Conservation (phyloP, 2,329 filamentous ascomycete genomes). For the Fusarium nisikadoi region DNA sequence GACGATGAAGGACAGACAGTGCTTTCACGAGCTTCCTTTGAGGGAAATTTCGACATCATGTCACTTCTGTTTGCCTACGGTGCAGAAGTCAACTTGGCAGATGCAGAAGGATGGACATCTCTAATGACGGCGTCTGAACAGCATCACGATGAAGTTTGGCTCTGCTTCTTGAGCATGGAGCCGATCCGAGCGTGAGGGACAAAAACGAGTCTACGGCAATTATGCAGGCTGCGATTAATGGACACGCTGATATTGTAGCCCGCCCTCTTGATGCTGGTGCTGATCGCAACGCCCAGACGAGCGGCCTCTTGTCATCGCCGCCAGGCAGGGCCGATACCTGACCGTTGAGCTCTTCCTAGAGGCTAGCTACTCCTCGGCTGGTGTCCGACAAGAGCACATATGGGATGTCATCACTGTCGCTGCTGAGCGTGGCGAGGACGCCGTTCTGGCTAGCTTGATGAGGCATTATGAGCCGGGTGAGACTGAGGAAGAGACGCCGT, state of each 20-base stretch:
- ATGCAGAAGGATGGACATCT: neutral
- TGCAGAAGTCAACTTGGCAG: no score
- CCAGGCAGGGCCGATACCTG: fast-evolving
- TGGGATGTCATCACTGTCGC: neutral
- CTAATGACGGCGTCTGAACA: neutral
- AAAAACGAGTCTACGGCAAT: neutral
- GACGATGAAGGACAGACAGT: no score
- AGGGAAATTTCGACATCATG: no score
- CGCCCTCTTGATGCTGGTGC: neutral
- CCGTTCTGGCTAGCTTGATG: neutral
- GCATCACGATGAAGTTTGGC: neutral
- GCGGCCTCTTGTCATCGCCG: neutral
- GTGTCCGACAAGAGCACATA: neutral
- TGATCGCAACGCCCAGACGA: neutral
- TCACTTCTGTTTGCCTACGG: no score
- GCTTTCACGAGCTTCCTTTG: no score
- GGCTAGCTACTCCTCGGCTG: fast-evolving
- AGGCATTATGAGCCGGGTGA: neutral
- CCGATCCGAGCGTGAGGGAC: neutral
- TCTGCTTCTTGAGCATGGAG: neutral
- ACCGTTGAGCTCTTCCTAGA: neutral
- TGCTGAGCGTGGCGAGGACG: fast-evolving
- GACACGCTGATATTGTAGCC: fast-evolving
- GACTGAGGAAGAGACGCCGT: fast-evolving
- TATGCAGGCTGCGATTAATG: neutral